Conservation (phyloP, 768 basidiomycete genomes). For the Kockovaella imperatae region DNA sequence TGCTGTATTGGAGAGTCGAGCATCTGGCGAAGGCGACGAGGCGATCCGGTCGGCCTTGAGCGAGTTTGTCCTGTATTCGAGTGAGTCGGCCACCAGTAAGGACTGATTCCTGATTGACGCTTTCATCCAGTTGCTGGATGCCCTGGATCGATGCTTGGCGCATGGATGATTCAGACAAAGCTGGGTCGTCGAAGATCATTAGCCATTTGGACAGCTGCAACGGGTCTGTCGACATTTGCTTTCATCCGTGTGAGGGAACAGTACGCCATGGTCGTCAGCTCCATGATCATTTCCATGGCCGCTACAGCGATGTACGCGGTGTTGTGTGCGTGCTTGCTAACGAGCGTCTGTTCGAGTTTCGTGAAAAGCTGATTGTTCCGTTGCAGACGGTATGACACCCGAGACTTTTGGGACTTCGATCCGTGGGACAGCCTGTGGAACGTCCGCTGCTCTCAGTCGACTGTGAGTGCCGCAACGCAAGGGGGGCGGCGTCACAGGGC, state of each 20-base stretch:
- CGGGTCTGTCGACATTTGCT: conserved; percentile 36
- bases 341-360: not conserved
- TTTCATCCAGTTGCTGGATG: conserved; percentile 41
- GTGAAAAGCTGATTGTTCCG: not conserved
- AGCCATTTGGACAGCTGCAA: conserved; percentile 39
- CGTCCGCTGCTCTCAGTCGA: conserved; percentile 40
- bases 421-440: conserved; percentile 43
- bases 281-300: conserved; percentile 38
- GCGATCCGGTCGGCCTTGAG: conserved; percentile 33
- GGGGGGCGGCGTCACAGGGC: not conserved
- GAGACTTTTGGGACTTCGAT: conserved; percentile 42
- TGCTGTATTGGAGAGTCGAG: conserved; percentile 37
- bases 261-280: conserved; percentile 37
- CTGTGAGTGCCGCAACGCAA: conserved; percentile 28
- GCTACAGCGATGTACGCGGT: conserved; percentile 45
- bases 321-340: conserved; percentile 28
- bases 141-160: conserved; percentile 43
- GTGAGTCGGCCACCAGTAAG: conserved; percentile 14
- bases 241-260: conserved; percentile 30
- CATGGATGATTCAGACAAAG: conserved; percentile 40
- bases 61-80: conserved; percentile 38
- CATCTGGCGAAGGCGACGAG: conserved; percentile 29
- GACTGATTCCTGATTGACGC: too few relatives aligned
- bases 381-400: conserved; percentile 42
- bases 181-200: conserved; percentile 39